Conservation (phyloP, 2,329 filamentous ascomycete species). For the Diplodia mutila region DNA sequence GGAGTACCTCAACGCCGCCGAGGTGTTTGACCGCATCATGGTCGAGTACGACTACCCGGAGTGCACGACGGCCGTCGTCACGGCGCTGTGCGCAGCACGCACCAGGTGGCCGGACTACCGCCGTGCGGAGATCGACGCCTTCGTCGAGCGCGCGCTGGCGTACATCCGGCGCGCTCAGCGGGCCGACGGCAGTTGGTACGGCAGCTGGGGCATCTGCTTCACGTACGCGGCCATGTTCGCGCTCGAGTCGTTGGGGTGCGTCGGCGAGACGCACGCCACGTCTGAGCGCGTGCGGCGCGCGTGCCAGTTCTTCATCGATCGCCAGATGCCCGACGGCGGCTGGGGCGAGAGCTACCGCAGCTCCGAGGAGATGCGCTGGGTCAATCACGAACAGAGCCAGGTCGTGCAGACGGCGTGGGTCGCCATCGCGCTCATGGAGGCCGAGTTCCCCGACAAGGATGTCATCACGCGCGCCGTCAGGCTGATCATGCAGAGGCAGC, state of each 20-base stretch:
- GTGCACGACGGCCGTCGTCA: conserved; percentile 94
- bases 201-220: conserved; percentile 97
- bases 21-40: conserved; percentile 98
- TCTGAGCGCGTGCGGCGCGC: conserved; percentile 72
- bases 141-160: conserved; percentile 72
- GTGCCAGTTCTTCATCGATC: conserved; percentile 83
- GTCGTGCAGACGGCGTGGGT: conserved; percentile 97
- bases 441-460: conserved; percentile 74
- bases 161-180: conserved; percentile 84
- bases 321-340: conserved; percentile 85
- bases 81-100: conserved; percentile 80
- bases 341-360: conserved; percentile 96
- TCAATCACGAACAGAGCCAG: conserved; percentile 78
- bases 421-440: conserved; percentile 78
- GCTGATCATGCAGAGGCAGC: conserved; percentile 84
- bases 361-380: conserved; percentile 76
- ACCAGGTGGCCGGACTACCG: conserved; percentile 83
- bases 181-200: conserved; percentile 92
- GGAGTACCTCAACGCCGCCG: conserved; percentile 89
- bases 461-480: conserved; percentile 74
- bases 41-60: conserved; percentile 98
- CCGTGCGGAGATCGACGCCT: conserved; percentile 70
- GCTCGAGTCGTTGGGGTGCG: conserved; percentile 78
- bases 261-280: conserved; percentile 80
- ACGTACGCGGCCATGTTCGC: conserved; percentile 98